phyloP scores from a whole-genome alignment of 192 early-diverging fungal genomes.

The Gamsiella multidivaricata region DNA sequence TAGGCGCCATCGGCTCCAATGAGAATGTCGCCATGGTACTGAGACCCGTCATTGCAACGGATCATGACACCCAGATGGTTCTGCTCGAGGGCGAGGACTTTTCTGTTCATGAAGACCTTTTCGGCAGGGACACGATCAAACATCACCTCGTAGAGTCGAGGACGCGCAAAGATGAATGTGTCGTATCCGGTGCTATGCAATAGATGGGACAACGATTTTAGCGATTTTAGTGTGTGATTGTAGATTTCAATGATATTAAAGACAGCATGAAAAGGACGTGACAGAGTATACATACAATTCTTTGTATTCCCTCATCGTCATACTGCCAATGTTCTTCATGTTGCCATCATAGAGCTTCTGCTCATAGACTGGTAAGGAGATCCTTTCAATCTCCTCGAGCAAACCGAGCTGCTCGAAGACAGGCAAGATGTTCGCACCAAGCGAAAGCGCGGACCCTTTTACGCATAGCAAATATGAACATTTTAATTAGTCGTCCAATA shows the following conservation, averaged over 20 bases:
- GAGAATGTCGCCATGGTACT: constrained; percentile 10
- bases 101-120: constrained; percentile 8
- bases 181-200: background rate
- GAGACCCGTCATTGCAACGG: background rate
- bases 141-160: constrained; percentile 6
- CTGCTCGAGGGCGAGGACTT: constrained; percentile 7
- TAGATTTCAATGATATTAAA: background rate
- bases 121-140: background rate
- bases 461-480: background rate
- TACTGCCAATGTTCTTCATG: background rate
- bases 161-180: background rate
- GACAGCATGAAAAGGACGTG: background rate
- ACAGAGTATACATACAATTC: background rate
- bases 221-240: too few species aligned
- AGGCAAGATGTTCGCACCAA: background rate
- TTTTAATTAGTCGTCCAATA: background rate
- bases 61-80: constrained; percentile 1
- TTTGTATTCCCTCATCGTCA: background rate
- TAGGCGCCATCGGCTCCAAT: too few species aligned
- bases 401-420: constrained; percentile 7
- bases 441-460: background rate
- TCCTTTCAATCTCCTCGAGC: background rate
- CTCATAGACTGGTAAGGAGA: background rate
- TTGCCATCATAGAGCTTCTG: background rate
- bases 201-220: too few species aligned